phyloP scores from a whole-genome alignment of 116 monocot species.

The Dioscorea cayenensis region DNA sequence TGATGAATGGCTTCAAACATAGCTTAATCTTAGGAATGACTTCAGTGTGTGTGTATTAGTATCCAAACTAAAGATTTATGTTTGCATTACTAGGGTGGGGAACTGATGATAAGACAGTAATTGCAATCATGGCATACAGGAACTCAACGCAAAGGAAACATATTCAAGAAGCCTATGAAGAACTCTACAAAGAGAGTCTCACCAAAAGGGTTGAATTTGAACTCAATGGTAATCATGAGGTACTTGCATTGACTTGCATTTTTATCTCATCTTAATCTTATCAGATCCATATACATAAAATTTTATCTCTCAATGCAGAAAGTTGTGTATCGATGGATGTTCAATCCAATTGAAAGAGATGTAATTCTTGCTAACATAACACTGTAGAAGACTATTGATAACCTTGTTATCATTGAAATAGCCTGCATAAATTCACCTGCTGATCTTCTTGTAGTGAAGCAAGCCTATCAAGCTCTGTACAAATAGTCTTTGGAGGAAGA shows the following conservation, averaged over 20 bases:
- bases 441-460: conserved; percentile 63
- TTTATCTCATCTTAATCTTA: background rate
- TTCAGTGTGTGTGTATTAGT: no score
- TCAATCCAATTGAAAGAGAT: conserved; percentile 55
- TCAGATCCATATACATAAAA: background rate
- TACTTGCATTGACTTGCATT: background rate
- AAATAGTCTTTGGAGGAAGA: conserved; percentile 79
- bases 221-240: conserved; percentile 71
- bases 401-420: conserved; percentile 60
- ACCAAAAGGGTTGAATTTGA: conserved; percentile 77
- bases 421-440: conserved; percentile 51
- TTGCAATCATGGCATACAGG: conserved; percentile 53
- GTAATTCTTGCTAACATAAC: conserved; percentile 55
- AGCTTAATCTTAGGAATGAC: no score
- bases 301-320: conserved; percentile 26
- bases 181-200: conserved; percentile 62
- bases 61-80: background rate
- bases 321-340: conserved; percentile 78
- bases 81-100: conserved; percentile 52
- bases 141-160: conserved; percentile 58
- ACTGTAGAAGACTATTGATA: conserved; percentile 33
- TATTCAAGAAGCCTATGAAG: conserved; percentile 49
- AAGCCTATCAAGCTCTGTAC: conserved; percentile 64
- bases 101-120: conserved; percentile 78
- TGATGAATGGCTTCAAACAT: background rate